phyloP scores from a whole-genome alignment of 805 yeast genomes.

The Kuraishia hungarica region DNA sequence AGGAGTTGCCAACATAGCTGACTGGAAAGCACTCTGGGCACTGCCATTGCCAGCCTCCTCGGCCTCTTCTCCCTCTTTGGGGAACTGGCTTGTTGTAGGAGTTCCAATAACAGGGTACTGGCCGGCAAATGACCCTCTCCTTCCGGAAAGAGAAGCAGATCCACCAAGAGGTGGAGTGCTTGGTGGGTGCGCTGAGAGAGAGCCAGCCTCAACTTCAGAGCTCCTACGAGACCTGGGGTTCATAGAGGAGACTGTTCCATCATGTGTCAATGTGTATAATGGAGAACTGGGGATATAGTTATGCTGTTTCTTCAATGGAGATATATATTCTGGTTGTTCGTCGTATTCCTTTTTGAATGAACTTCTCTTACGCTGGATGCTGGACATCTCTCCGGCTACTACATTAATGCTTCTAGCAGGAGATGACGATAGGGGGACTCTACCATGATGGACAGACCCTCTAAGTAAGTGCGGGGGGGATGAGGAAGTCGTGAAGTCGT shows the following conservation, averaged over 20 bases:
- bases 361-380: background rate
- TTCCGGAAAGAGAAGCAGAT: background rate
- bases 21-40: conserved; percentile 14
- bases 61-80: background rate
- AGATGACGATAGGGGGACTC: background rate
- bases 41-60: conserved; percentile 2
- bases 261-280: conserved; percentile 1
- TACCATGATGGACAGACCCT: background rate
- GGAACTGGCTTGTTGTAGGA: background rate
- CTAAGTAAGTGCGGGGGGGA: background rate
- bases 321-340: conserved; percentile 7
- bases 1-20: conserved; percentile 23
- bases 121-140: background rate
- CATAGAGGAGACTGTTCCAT: background rate
- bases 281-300: conserved; percentile 9
- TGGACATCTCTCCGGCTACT: background rate
- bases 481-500: background rate
- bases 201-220: background rate
- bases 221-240: background rate
- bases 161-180: background rate
- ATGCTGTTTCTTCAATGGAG: conserved; percentile 10
- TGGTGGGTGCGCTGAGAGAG: background rate
- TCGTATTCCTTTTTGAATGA: conserved; percentile 1
- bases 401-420: background rate
- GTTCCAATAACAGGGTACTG: background rate